Conservation (phyloP, 352 stramenopile species). For the Globisporangium radiosum region DNA sequence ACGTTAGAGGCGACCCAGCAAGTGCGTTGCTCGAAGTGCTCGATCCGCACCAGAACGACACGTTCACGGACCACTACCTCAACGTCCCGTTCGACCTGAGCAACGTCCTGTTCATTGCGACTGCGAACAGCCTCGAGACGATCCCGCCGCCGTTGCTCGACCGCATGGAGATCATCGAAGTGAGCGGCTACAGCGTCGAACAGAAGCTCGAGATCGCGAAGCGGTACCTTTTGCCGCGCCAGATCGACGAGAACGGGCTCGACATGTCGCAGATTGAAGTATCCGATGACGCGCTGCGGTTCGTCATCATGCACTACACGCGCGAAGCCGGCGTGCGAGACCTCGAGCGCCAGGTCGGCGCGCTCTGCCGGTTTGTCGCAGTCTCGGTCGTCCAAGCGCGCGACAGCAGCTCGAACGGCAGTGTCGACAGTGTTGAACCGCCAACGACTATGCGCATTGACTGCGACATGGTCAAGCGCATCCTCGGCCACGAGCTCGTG, state of each 20-base stretch:
- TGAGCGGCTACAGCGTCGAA: slow-evolving; percentile 75
- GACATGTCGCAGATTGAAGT: slow-evolving; percentile 35
- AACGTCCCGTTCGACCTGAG: slow-evolving; percentile 87
- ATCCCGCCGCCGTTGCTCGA: slow-evolving; percentile 74
- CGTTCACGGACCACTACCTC: slow-evolving; percentile 83
- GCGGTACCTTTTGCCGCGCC: slow-evolving; percentile 70
- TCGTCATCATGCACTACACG: slow-evolving; percentile 79
- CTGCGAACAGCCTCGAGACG: slow-evolving; percentile 74
- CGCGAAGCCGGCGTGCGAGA: slow-evolving; percentile 84
- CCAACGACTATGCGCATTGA: slow-evolving; percentile 27
- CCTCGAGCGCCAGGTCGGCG: slow-evolving; percentile 71
- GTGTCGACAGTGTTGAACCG: slow-evolving; percentile 18
- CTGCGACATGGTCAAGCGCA: slow-evolving; percentile 42
- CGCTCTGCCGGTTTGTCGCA: slow-evolving; percentile 67
- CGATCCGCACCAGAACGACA: slow-evolving; percentile 82
- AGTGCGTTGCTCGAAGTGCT: slow-evolving; percentile 82
- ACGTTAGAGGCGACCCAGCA: slow-evolving; percentile 56
- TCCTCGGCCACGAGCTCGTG: slow-evolving; percentile 61
- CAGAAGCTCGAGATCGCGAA: slow-evolving; percentile 81
- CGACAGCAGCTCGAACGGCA: slow-evolving; percentile 14
- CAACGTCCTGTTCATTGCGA: slow-evolving; percentile 80
- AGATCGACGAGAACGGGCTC: slow-evolving; percentile 72
- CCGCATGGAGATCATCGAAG: slow-evolving; percentile 81
- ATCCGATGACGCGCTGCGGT: slow-evolving; percentile 52
- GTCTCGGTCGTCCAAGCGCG: slow-evolving; percentile 62